Evolutionary conservation across 169 alveolate species (phyloP), one percentile per base, ranked within the genome.

Genomic region (Plasmodium reichenowi): DNA sequence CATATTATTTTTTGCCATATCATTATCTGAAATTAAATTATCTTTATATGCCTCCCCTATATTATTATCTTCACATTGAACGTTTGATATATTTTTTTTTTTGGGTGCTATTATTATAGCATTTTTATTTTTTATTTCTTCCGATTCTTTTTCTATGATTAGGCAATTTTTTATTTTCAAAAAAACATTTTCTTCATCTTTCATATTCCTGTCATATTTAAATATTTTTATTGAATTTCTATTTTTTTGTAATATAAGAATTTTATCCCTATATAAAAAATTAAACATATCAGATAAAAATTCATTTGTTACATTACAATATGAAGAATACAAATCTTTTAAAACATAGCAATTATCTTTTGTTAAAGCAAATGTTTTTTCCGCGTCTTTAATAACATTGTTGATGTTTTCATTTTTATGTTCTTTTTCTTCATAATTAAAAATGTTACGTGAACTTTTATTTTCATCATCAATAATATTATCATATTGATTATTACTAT

Each of bases 231-330:
- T 83, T 10, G 59, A 13, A 56, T 83, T 56, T 20, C 43, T 56
- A 52, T 83, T 83, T 10, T 68, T 83, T 66, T 67, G 72, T 9
- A 83, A n/a, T 5, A 83, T 17, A 2, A 83, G 83, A 12, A 58
- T 8, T 58, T 83, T 83, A 22, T 83, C 74, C 43, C 72, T 72
- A n/a, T 20, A 29, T 15, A 83, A 2, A 43, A 83, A 26, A 29
- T 67, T 83, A 56, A 67, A 83, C 8, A 83, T 4, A 20, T 83
- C 56, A 1, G 54, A 54, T 7, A 83, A 2, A 13, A 32, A 56
- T 54, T 83, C 91, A 52, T 83, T 7, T 0, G 91, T 58, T 1
- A 83, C 72, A 56, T 83, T 83, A 8, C 29, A 9, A 43, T 54
- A 83, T 26, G 10, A 8, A 17, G 83, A 83, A 45, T 10, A 2